Percentiles rank a stretch among this genome's conserved stretches.
Conservation (phyloP, 2,329 filamentous ascomycete genomes). For the Ilyonectria robusta region DNA sequence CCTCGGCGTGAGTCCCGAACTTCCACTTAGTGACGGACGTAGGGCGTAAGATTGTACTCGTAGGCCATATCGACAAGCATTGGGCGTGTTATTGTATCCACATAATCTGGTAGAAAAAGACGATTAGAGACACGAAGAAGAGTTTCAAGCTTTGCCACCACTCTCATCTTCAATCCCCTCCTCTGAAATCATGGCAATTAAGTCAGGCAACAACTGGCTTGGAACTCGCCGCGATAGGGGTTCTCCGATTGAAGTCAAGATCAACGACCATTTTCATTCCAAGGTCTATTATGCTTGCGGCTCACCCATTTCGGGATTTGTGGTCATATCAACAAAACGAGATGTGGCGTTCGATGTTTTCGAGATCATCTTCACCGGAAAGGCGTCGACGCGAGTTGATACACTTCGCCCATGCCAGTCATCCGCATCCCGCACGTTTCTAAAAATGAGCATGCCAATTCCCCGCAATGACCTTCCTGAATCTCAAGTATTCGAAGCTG, state of each 20-base stretch:
- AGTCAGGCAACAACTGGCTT: conserved; percentile 1
- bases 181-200: background rate
- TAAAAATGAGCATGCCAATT: conserved; percentile 38
- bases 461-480: conserved; percentile 21
- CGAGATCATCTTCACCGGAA: conserved; percentile 33
- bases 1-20: background rate
- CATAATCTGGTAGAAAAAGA: background rate
- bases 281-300: conserved; percentile 38
- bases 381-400: conserved; percentile 25
- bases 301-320: conserved; percentile 33
- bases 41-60: background rate
- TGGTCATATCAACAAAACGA: conserved; percentile 16
- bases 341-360: conserved; percentile 34
- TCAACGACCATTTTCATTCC: conserved; percentile 39
- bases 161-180: background rate
- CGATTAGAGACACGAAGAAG: background rate
- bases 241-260: conserved; percentile 29
- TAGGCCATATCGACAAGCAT: background rate
- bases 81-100: background rate
- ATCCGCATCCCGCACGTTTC: conserved; percentile 30
- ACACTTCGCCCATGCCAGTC: conserved; percentile 33
- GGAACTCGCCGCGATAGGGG: conserved; percentile 22
- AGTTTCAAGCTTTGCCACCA: background rate
- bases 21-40: background rate
- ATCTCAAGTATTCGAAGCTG: conserved; percentile 24